phyloP scores from a whole-genome alignment of 345 rosid species.

The Limnanthes douglasii region DNA sequence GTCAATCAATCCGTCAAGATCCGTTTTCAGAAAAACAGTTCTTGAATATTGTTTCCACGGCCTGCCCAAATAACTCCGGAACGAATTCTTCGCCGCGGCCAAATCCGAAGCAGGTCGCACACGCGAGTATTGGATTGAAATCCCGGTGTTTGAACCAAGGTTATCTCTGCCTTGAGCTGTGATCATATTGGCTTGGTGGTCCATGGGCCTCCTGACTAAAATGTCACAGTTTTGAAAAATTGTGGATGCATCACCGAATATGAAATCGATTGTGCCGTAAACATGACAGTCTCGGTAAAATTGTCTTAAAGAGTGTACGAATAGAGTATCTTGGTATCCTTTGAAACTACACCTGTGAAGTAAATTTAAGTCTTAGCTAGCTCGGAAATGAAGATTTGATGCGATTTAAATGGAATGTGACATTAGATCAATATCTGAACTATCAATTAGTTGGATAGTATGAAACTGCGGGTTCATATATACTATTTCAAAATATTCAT shows the following conservation, averaged over 20 bases:
- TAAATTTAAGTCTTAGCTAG: constrained; percentile 35
- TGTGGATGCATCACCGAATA: constrained; percentile 48
- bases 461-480: no score
- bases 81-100: constrained; percentile 11
- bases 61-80: constrained; percentile 32
- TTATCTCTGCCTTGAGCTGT: constrained; percentile 57
- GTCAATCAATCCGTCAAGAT: constrained; percentile 35
- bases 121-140: constrained; percentile 32
- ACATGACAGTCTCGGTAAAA: constrained; percentile 67
- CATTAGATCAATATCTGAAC: no score
- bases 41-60: constrained; percentile 54
- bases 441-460: no score
- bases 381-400: no score
- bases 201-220: constrained; percentile 38
- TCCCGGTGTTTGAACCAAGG: constrained; percentile 37
- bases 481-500: no score
- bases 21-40: constrained; percentile 30
- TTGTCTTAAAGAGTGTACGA: constrained; percentile 37
- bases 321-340: constrained; percentile 64
- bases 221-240: constrained; percentile 69
- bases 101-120: constrained; percentile 33
- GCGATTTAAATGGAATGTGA: no score
- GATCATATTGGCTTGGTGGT: constrained; percentile 36
- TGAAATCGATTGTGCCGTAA: constrained; percentile 63
- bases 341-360: constrained; percentile 54